Evolutionary conservation across 2,329 filamentous ascomycete species (phyloP), one percentile per base, ranked within the genome.

Genomic region (Penicillium sp.): DNA sequence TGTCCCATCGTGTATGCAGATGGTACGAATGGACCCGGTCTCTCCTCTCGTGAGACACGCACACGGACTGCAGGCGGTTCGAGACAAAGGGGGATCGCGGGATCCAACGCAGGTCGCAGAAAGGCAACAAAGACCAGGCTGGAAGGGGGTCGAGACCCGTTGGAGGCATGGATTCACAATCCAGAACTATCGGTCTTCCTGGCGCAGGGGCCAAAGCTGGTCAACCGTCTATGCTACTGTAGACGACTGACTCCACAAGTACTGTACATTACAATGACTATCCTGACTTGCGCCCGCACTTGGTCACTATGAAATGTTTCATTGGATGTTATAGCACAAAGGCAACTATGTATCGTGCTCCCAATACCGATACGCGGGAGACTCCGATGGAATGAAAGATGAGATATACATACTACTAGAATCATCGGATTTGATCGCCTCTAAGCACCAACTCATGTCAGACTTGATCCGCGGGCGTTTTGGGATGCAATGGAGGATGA

Each of bases 61-160:
- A n/a, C 3, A n/a, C 23, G 10, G 16, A 27, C 13, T 28, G 33
- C 25, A 29, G 4, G 17, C 34, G 26, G 34, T 29, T 36, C 26
- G 26, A 36, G 34, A 29, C 34, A 30, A 20, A 21, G 17, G 25
- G 15, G 5, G 19, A 19, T 36, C 20, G 15, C n/a, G n/a, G 6
- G 8, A 29, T 36, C 34, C 23, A n/a, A n/a, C 34, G 30, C 25
- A 28, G 33, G 23, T 11, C 23, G 34, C 34, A 36, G 26, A 19
- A 36, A 36, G 34, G 25, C 34, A 30, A 28, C 33, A 17, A 13
- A 28, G 10, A n/a, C n/a, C n/a, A n/a, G n/a, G n/a, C n/a, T n/a
- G n/a, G n/a, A n/a, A n/a, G n/a, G n/a, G n/a, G n/a, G n/a, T n/a
- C n/a, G n/a, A n/a, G n/a, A n/a, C n/a, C n/a, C n/a, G n/a, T n/a